A percentile compares a stretch with the other conserved stretches of the same genome.
These are phyloP conservation scores for Thalassiosira ordinaria DNA, from an alignment of 352 stramenopile species.

Conservation along the genomic window DNA sequence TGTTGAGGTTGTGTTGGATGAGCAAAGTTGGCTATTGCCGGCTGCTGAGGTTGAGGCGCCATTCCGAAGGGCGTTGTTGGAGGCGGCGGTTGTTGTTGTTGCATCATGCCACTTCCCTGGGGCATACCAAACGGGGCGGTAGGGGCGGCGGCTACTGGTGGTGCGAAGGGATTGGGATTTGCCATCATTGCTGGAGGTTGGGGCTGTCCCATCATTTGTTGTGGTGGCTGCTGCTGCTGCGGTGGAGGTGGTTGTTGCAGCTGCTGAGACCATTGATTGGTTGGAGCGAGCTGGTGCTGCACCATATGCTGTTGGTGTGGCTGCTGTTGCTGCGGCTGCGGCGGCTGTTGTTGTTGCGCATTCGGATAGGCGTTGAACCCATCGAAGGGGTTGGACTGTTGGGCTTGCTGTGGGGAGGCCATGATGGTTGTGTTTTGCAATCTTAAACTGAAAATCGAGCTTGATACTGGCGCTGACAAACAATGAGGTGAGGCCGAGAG, in stretches of 20 bases:
- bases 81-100: not conserved
- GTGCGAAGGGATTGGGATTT: not conserved
- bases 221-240: slow-evolving; percentile 1
- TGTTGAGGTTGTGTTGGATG: not conserved
- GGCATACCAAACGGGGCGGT: not conserved
- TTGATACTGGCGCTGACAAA: no score
- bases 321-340: not conserved
- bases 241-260: slow-evolving; percentile 1
- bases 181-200: no score
- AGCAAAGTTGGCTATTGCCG: not conserved
- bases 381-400: slow-evolving; percentile 53
- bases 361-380: slow-evolving; percentile 48
- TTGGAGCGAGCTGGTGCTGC: not conserved
- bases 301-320: slow-evolving; percentile 9
- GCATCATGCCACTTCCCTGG: not conserved
- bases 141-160: not conserved
- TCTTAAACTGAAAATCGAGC: no score
- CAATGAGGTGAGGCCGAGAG: no score
- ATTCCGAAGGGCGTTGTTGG: no score
- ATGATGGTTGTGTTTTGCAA: no score
- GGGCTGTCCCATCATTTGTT: no score
- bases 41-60: no score
- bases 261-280: not conserved
- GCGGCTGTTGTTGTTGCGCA: not conserved
- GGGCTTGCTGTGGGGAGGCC: slow-evolving; percentile 21